Evolutionary conservation across 1,284 basidiomycete genomes (phyloP).

Genomic region (Lentinus polychrous): DNA sequence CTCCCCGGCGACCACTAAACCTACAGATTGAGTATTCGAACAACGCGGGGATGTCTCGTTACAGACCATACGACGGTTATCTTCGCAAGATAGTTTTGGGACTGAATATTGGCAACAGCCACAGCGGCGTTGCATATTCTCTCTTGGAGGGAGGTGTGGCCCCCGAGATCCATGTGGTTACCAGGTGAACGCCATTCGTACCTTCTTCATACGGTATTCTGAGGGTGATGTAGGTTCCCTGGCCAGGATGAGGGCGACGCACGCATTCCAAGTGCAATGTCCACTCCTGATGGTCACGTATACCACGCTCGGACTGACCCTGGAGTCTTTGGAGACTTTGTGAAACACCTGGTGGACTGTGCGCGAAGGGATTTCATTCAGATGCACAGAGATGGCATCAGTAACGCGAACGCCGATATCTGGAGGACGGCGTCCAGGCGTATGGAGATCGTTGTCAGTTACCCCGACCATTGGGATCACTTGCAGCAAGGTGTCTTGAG

Average conservation of each 20-base stretch:
- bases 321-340: conserved; percentile 10
- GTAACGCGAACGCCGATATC: conserved; percentile 22
- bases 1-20: too few relatives aligned
- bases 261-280: conserved; percentile 51
- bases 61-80: conserved; percentile 12
- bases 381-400: conserved; percentile 53
- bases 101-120: conserved; percentile 49
- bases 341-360: conserved; percentile 41
- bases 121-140: conserved; percentile 41
- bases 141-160: conserved; percentile 40
- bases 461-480: conserved; percentile 40
- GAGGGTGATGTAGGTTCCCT: conserved; percentile 28
- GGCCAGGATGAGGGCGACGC: conserved; percentile 37
- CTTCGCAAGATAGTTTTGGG: conserved; percentile 39
- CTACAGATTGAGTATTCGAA: too few relatives aligned
- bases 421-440: conserved; percentile 53
- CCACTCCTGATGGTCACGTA: conserved; percentile 36
- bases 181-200: conserved; percentile 25
- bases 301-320: conserved; percentile 44
- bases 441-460: conserved; percentile 58
- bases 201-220: conserved; percentile 7
- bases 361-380: conserved; percentile 58
- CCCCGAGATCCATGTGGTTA: conserved; percentile 40
- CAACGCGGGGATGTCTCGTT: conserved; percentile 3
- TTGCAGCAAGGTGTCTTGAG: conserved; percentile 31